phyloP scores from a whole-genome alignment of 352 stramenopile genomes.

The Phytophthora hibernalis region DNA sequence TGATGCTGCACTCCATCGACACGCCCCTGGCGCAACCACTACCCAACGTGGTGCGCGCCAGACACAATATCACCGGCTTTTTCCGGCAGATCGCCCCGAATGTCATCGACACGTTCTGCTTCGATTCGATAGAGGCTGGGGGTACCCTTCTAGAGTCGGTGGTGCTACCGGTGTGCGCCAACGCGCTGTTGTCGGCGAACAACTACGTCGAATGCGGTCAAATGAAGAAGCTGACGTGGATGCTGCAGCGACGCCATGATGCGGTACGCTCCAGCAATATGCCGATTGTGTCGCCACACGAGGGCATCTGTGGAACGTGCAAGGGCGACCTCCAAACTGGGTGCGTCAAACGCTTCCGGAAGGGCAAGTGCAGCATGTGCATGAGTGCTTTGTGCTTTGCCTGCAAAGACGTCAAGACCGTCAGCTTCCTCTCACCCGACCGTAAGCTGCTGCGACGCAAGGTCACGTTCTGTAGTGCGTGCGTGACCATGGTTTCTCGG shows the following conservation, averaged over 20 bases:
- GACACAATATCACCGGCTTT: slow-evolving; percentile 46
- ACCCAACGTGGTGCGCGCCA: slow-evolving; percentile 32
- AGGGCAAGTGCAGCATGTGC: slow-evolving; percentile 39
- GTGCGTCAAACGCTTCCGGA: slow-evolving; percentile 15
- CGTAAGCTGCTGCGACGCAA: slow-evolving; percentile 32
- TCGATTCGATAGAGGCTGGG: slow-evolving; percentile 34
- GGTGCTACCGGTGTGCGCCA: slow-evolving; percentile 33
- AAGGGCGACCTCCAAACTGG: slow-evolving; percentile 16
- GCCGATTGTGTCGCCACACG: not conserved
- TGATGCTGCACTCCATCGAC: slow-evolving; percentile 34
- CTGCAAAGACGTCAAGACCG: slow-evolving; percentile 43
- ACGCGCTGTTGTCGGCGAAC: slow-evolving; percentile 41
- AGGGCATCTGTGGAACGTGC: slow-evolving; percentile 36
- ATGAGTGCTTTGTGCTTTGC: slow-evolving; percentile 34
- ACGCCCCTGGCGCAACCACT: slow-evolving; percentile 35
- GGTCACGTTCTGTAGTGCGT: slow-evolving; percentile 24
- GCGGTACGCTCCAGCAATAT: slow-evolving; percentile 9
- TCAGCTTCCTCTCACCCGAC: slow-evolving; percentile 41
- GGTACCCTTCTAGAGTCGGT: slow-evolving; percentile 41
- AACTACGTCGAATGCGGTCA: slow-evolving; percentile 52
- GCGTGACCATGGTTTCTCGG: slow-evolving; percentile 20
- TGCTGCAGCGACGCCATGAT: slow-evolving; percentile 24
- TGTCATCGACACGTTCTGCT: slow-evolving; percentile 49
- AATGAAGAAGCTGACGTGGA: slow-evolving; percentile 68
- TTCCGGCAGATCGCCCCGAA: slow-evolving; percentile 50